A percentile compares a stretch with the other conserved stretches of the same genome.
Evolutionary conservation across 2,329 filamentous ascomycete genomes (phyloP).

Genomic region (Teratosphaeriaceae sp.): DNA sequence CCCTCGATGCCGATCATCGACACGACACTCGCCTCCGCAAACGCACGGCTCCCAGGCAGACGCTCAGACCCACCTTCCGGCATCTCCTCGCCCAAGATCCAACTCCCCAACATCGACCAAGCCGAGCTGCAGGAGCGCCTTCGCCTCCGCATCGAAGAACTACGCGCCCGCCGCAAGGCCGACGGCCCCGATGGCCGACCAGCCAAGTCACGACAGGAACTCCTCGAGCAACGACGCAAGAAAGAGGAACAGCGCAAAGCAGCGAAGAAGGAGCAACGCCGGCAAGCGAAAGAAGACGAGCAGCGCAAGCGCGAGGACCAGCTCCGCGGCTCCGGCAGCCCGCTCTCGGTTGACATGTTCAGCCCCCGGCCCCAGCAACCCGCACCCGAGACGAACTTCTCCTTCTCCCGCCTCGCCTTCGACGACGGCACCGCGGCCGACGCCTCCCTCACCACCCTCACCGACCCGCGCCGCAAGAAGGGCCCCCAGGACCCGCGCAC

Average conservation of each 20-base stretch:
- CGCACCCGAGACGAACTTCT: constrained; percentile 57
- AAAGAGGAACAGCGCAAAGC: constrained; percentile 83
- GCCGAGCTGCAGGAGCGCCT: constrained; percentile 72
- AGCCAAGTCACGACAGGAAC: constrained; percentile 79
- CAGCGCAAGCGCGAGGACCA: constrained; percentile 51
- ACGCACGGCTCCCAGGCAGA: constrained; percentile 1
- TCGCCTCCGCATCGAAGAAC: constrained; percentile 73
- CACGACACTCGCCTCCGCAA: not conserved
- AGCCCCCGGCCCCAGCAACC: constrained; percentile 46
- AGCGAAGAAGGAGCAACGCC: constrained; percentile 79
- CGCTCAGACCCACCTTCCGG: constrained; percentile 14
- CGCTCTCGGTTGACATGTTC: constrained; percentile 38
- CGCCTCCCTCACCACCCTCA: constrained; percentile 54
- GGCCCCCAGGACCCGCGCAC: constrained; percentile 80
- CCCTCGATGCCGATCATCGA: constrained; percentile 11
- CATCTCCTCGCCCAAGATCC: constrained; percentile 28
- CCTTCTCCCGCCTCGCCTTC: constrained; percentile 89
- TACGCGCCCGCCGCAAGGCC: constrained; percentile 80
- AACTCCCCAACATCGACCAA: constrained; percentile 56
- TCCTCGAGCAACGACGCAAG: constrained; percentile 80
- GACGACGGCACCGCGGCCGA: constrained; percentile 76
- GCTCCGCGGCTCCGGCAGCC: constrained; percentile 53
- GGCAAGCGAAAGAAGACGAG: constrained; percentile 73
- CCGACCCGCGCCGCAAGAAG: constrained; percentile 64
- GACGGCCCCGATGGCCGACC: constrained; percentile 75